phyloP scores from a whole-genome alignment of 164 flowering plant species.

The Buxus sempervirens region DNA sequence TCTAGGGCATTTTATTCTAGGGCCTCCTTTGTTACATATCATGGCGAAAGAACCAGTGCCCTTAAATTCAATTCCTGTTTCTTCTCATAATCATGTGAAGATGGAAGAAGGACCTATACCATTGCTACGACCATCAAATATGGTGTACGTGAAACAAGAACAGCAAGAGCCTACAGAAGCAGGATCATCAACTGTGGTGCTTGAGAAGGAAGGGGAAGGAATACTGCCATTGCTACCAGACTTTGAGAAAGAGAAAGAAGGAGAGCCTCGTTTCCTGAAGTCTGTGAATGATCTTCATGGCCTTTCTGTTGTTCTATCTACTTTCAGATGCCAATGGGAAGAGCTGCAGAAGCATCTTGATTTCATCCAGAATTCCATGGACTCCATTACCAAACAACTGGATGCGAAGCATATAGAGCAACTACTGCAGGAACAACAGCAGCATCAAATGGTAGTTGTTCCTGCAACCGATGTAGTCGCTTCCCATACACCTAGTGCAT shows the following conservation, averaged over 20 bases:
- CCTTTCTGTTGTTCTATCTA: constrained; percentile 31
- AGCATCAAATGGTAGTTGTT: not conserved
- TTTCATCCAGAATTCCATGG: constrained; percentile 27
- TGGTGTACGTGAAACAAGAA: too few relatives aligned
- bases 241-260: not conserved
- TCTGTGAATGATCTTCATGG: constrained; percentile 21
- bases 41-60: too few relatives aligned
- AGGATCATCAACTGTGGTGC: too few relatives aligned
- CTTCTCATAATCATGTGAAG: too few relatives aligned
- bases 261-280: not conserved
- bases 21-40: too few relatives aligned
- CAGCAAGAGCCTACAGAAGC: too few relatives aligned
- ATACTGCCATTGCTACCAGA: too few relatives aligned
- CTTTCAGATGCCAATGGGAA: constrained; percentile 33
- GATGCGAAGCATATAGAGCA: not conserved
- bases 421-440: not conserved
- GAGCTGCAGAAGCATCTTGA: constrained; percentile 43
- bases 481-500: not conserved
- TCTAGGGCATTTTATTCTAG: too few relatives aligned
- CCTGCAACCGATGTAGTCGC: not conserved
- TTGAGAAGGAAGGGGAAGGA: too few relatives aligned
- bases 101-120: too few relatives aligned
- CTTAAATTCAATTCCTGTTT: too few relatives aligned
- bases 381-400: constrained; percentile 7
- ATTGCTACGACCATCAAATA: too few relatives aligned